Conservation (phyloP, 257 asterid genomes). For the Knoxia roxburghii region DNA sequence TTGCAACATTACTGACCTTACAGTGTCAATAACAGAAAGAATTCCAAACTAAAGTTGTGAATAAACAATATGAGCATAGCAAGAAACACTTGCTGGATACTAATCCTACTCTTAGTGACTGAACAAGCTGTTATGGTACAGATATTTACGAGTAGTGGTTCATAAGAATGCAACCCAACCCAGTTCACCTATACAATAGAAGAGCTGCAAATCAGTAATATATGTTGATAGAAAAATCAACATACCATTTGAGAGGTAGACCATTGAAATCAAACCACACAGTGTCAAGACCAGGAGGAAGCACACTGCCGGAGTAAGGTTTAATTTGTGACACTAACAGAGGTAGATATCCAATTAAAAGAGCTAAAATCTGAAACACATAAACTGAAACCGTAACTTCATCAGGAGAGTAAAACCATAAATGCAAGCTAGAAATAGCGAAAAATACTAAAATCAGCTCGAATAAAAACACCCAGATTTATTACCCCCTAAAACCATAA, state of each 20-base stretch:
- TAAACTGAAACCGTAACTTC: slow-evolving; percentile 9
- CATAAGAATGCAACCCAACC: not conserved
- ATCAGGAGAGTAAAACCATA: slow-evolving; percentile 9
- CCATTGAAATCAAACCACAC: slow-evolving; percentile 98
- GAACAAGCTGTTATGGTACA: not conserved
- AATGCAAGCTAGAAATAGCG: not conserved
- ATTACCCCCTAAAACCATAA: too few species aligned
- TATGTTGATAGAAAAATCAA: not conserved
- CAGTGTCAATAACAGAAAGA: too few species aligned
- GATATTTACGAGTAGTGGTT: not conserved
- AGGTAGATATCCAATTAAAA: slow-evolving; percentile 87
- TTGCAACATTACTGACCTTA: too few species aligned
- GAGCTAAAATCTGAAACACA: slow-evolving; percentile 77
- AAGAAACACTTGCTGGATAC: not conserved
- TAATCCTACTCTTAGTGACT: not conserved
- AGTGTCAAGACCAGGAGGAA: slow-evolving; percentile 95
- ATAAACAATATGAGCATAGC: not conserved
- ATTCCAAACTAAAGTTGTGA: too few species aligned
- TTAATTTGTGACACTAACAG: slow-evolving; percentile 74
- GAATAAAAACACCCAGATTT: not conserved
- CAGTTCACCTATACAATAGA: not conserved
- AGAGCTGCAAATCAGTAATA: not conserved
- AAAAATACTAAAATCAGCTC: not conserved
- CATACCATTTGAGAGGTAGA: slow-evolving; percentile 92
- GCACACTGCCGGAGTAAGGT: slow-evolving; percentile 81